Evolutionary conservation across 306 rosid genomes (phyloP).

Genomic region (Arachis hypogaea): DNA sequence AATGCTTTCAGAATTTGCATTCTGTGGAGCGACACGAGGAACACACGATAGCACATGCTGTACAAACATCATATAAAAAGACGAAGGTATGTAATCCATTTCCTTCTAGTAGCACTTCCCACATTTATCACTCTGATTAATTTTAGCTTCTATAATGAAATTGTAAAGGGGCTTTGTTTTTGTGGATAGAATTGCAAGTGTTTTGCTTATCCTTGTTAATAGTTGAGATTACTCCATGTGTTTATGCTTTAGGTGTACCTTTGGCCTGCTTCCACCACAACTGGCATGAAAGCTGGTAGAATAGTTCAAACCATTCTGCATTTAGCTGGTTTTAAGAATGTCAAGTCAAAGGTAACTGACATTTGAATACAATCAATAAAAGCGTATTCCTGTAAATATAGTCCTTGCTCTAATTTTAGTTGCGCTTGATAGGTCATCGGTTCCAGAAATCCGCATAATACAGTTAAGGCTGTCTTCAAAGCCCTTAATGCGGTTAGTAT

Average conservation of each 20-base stretch:
- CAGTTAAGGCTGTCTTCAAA: conserved; percentile 85
- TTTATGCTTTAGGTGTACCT: conserved; percentile 70
- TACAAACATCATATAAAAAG: conserved; percentile 75
- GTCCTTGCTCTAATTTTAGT: conserved; percentile 31
- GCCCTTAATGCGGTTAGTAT: conserved; percentile 88
- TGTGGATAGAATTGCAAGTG: not conserved
- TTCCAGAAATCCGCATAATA: conserved; percentile 86
- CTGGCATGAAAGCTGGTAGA: conserved; percentile 90
- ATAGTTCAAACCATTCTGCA: conserved; percentile 76
- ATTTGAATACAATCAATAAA: conserved; percentile 25
- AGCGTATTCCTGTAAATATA: conserved; percentile 21
- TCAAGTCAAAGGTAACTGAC: conserved; percentile 84
- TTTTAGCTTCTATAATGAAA: no score
- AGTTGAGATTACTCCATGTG: not conserved
- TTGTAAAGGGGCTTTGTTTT: not conserved
- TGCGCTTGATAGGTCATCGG: conserved; percentile 71
- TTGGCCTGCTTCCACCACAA: conserved; percentile 89
- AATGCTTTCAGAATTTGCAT: conserved; percentile 93
- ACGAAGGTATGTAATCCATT: conserved; percentile 64
- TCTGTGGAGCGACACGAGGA: conserved; percentile 84
- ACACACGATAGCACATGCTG: conserved; percentile 96
- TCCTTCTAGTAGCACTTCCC: conserved; percentile 15
- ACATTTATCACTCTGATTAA: not conserved
- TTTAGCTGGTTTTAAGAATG: conserved; percentile 89
- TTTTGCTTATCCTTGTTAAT: conserved; percentile 22